A percentile compares a stretch with the other conserved stretches of the same genome.
Evolutionary conservation across 805 yeast genomes (phyloP).

Genomic region (Schwanniomyces pseudopolymorphus): DNA sequence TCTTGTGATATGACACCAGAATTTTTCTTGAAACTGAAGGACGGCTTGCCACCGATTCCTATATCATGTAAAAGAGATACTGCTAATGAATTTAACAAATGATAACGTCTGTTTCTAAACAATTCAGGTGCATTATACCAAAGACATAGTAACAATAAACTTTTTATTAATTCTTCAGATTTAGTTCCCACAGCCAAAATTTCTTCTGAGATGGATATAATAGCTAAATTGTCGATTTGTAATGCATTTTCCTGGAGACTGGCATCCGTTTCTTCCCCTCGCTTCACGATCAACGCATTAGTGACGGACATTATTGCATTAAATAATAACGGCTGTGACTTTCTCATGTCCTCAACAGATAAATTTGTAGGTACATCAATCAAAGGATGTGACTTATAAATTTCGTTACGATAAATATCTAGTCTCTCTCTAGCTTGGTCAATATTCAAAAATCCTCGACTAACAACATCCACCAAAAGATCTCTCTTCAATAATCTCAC

Average conservation of each 20-base stretch:
- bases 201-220: conserved; percentile 54
- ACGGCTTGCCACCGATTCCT: conserved; percentile 61
- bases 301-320: conserved; percentile 64
- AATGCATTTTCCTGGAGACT: conserved; percentile 36
- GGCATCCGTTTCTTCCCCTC: conserved; percentile 3
- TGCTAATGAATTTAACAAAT: conserved; percentile 63
- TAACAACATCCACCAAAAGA: conserved; percentile 48
- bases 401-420: conserved; percentile 43
- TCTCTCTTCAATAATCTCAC: conserved; percentile 26
- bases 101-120: conserved; percentile 76
- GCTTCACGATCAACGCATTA: conserved; percentile 34
- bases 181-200: conserved; percentile 70
- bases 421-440: conserved; percentile 62
- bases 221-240: conserved; percentile 52
- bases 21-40: conserved; percentile 15
- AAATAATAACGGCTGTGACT: conserved; percentile 59
- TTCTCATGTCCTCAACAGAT: conserved; percentile 48
- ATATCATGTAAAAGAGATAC: conserved; percentile 72
- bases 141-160: conserved; percentile 57
- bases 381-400: conserved; percentile 55
- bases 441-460: conserved; percentile 53
- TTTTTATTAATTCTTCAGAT: conserved; percentile 63
- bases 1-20: conserved; percentile 9
- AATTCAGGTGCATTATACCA: conserved; percentile 89
- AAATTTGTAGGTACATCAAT: conserved; percentile 50